Conservation (phyloP, 495 filamentous ascomycete species). For the Tirmania nivea region DNA sequence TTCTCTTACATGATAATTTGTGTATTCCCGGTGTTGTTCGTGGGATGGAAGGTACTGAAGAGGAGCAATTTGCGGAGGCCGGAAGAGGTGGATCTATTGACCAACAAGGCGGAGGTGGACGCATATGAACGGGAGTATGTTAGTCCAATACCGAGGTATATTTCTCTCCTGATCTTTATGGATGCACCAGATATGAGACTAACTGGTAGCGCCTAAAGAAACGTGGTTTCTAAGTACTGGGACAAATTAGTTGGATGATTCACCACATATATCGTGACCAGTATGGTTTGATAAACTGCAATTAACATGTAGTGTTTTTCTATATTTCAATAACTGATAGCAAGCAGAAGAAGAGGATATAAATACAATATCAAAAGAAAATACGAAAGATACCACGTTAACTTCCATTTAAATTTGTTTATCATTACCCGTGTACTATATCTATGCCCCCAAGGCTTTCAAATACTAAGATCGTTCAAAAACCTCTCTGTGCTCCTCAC, state of each 20-base stretch:
- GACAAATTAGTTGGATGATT: too few relatives aligned
- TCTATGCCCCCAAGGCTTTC: conserved; percentile 1
- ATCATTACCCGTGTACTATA: conserved; percentile 13
- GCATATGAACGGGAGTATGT: conserved; percentile 48
- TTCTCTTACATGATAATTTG: conserved; percentile 35
- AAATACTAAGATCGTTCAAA: conserved; percentile 35
- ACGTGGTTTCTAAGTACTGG: too few relatives aligned
- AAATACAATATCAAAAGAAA: too few relatives aligned
- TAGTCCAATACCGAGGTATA: conserved; percentile 34
- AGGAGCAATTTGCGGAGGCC: conserved; percentile 35
- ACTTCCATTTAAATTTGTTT: background rate
- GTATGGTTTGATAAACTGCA: too few relatives aligned
- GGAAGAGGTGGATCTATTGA: conserved; percentile 39
- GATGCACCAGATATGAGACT: too few relatives aligned
- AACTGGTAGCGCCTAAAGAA: too few relatives aligned
- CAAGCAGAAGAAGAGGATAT: too few relatives aligned
- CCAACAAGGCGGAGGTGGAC: conserved; percentile 50
- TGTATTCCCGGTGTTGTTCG: conserved; percentile 25
- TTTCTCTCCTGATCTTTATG: background rate
- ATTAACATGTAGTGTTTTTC: too few relatives aligned
- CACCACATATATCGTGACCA: too few relatives aligned
- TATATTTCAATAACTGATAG: too few relatives aligned
- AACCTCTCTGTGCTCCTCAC: conserved; percentile 52
- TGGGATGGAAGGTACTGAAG: conserved; percentile 50
- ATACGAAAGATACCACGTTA: background rate